Evolutionary conservation across 371 early-diverging fungal species (phyloP), one percentile per base, ranked within the genome.

Genomic region (Apophysomyces elegans): DNA sequence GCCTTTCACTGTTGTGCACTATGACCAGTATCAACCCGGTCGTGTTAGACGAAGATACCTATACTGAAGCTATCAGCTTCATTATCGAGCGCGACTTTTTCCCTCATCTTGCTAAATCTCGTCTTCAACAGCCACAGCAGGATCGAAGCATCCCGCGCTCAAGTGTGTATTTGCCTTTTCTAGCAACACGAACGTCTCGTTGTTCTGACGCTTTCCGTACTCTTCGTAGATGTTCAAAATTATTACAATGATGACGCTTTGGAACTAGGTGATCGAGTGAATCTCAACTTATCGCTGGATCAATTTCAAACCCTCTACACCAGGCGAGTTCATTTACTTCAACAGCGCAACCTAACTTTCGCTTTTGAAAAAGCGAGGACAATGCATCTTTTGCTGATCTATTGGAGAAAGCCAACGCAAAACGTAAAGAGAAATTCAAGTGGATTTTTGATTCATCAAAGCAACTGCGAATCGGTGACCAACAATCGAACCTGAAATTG

Each of bases 1-100:
- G 41, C 21, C 50, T 41, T 57, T 58, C n/a, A 58, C 26, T 35
- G 47, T 62, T 21, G 2, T 37, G 14, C 41, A 46, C 9, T 35
- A 64, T 63, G 64, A 59, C 59, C 1, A 66, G 61, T 14, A 47
- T 62, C 37, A 62, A 57, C 41, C 77, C 81, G 13, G 69, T 78
- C 5, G 74, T 89, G 37, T 76, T 93, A 2, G 92, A 91, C 63
- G 93, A 93, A 76, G 94, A 93, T 61, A 84, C 78, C 26, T 94
- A 95, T 73, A 88, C 91, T 8, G 88, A 88, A 37, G 90, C 90
- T 4, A 83, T 95, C 56, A 86, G 88, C 54, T 74, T 80, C 56
- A 93, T 95, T 65, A 93, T 95, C 54, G 87, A 93, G 70, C 80
- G 95, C 13, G 95, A 95, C 70, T 95, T 92, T 68, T 95, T 91